Conservation (phyloP, 768 basidiomycete genomes). For the Baorangia bicolor region DNA sequence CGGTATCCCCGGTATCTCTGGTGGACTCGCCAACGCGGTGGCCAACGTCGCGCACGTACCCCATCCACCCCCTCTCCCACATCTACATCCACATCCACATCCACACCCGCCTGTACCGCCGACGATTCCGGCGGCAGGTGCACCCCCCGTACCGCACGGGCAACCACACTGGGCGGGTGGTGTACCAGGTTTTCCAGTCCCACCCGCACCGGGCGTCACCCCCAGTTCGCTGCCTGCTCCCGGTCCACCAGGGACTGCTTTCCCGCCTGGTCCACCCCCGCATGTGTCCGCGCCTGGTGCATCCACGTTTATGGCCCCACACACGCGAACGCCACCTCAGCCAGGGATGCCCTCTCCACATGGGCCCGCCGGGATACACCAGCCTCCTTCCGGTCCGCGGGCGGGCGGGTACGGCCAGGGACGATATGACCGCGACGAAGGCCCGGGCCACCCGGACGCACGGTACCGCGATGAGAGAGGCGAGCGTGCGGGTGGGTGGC, state of each 20-base stretch:
- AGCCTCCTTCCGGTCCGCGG: slow-evolving; percentile 27
- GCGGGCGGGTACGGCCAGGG: slow-evolving; percentile 28
- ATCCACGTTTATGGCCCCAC: slow-evolving; percentile 16
- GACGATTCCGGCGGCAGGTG: slow-evolving; percentile 3
- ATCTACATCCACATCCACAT: background rate
- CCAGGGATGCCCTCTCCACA: slow-evolving; percentile 26
- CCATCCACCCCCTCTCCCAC: background rate
- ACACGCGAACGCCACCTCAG: slow-evolving; percentile 22
- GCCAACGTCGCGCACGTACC: slow-evolving; percentile 22
- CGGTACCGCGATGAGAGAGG: slow-evolving; percentile 33
- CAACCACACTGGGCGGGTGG: slow-evolving; percentile 23
- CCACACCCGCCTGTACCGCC: slow-evolving; percentile 17
- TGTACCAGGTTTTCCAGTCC: slow-evolving; percentile 26
- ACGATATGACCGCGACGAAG: slow-evolving; percentile 30
- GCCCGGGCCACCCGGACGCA: slow-evolving; percentile 11
- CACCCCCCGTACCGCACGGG: slow-evolving; percentile 9
- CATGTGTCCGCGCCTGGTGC: background rate
- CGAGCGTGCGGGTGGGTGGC: slow-evolving; percentile 34
- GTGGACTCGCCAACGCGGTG: slow-evolving; percentile 27
- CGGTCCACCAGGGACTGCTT: background rate
- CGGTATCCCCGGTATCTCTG: slow-evolving; percentile 30
- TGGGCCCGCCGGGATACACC: slow-evolving; percentile 16
- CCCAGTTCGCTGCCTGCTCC: slow-evolving; percentile 3
- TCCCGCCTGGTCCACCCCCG: slow-evolving; percentile 6
- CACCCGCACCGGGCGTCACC: slow-evolving; percentile 11